Evolutionary conservation across 1,284 basidiomycete species (phyloP), one percentile per base, ranked within the genome.

Genomic region (Ustilago tritici): DNA sequence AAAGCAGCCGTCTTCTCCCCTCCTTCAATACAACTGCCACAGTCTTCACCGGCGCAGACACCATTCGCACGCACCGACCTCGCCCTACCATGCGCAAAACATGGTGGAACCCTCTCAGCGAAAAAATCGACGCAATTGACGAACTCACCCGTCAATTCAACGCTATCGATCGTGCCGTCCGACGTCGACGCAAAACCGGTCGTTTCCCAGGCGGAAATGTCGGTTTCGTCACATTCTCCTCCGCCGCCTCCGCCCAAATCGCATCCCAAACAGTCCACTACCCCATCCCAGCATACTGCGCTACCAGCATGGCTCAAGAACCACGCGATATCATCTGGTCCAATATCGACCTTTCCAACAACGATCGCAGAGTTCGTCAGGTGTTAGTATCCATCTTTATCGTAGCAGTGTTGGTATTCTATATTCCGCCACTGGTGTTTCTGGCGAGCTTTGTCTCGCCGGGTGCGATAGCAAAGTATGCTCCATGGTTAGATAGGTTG

Each of bases 201-300:
- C 61, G 61, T 2, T 83, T 88, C 46, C 84, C 84, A 65, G 86
- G 82, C 92, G n/a, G 91, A 90, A 85, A 92, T 66, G 90, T 91
- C 9, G 96, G 95, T 0, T 99, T 98, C 84, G 93, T 98, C n/a
- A 98, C 96, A 0, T 98, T 99, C 80, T 93, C 96, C 86, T 93
- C 93, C 83, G 95, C 95, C 89, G 93, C 93, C 2, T 92, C 92
- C 81, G 94, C 95, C 1, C 95, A 99, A 92, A 92, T 93, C 50
- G 95, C 95, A 0, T 89, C 93, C 3, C 96, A 98, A 87, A 90
- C 92, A 0, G 93, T 93, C 0, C 93, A 95, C 85, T 85, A 83
- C n/a, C 82, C 80, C 1, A 68, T 80, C 35, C 84, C 85, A 1
- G 82, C 78, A 17, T 74, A 66, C 41, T 82, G 79, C 52, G 47